These are phyloP conservation scores for Lentithecium fluviatile DNA, from an alignment of 495 filamentous ascomycete genomes.

Conservation along the genomic window DNA sequence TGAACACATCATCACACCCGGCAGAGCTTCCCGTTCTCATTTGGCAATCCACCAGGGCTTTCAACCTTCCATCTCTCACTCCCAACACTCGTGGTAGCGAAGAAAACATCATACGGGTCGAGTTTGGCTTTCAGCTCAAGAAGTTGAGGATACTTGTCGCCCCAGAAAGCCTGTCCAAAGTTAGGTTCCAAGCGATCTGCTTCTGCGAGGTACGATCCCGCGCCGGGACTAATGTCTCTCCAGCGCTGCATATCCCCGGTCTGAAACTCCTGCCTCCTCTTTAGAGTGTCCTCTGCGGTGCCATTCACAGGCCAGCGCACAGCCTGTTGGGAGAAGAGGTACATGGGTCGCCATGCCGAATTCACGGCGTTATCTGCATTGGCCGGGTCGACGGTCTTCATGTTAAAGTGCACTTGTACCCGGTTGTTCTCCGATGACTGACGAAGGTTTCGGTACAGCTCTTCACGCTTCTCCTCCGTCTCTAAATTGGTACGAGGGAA, in stretches of 20 bases:
- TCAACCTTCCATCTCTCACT: slow-evolving; percentile 31
- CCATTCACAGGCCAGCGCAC: slow-evolving; percentile 28
- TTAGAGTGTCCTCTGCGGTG: slow-evolving; percentile 19
- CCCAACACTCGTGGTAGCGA: slow-evolving; percentile 25
- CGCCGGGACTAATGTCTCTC: slow-evolving; percentile 29
- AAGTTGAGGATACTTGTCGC: slow-evolving; percentile 25
- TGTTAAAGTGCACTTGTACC: slow-evolving; percentile 31
- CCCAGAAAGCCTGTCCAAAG: slow-evolving; percentile 30
- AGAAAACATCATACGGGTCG: slow-evolving; percentile 29
- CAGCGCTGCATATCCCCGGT: slow-evolving; percentile 28
- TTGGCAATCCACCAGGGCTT: slow-evolving; percentile 26
- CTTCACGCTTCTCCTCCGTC: slow-evolving; percentile 24
- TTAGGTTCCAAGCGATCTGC: slow-evolving; percentile 30
- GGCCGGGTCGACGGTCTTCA: slow-evolving; percentile 26
- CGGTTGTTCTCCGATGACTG: slow-evolving; percentile 25
- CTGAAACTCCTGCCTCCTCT: slow-evolving; percentile 21
- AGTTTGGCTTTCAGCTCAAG: slow-evolving; percentile 19
- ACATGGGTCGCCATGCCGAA: slow-evolving; percentile 30
- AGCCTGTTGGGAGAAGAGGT: slow-evolving; percentile 28
- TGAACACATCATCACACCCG: slow-evolving; percentile 7
- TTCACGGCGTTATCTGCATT: slow-evolving; percentile 34
- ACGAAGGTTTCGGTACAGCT: slow-evolving; percentile 18
- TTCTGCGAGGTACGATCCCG: slow-evolving; percentile 31
- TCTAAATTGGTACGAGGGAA: slow-evolving; percentile 31
- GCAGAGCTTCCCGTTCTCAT: slow-evolving; percentile 32